Evolutionary conservation across 1,284 basidiomycete species (phyloP).

Genomic region (Rhodotorula sp.): DNA sequence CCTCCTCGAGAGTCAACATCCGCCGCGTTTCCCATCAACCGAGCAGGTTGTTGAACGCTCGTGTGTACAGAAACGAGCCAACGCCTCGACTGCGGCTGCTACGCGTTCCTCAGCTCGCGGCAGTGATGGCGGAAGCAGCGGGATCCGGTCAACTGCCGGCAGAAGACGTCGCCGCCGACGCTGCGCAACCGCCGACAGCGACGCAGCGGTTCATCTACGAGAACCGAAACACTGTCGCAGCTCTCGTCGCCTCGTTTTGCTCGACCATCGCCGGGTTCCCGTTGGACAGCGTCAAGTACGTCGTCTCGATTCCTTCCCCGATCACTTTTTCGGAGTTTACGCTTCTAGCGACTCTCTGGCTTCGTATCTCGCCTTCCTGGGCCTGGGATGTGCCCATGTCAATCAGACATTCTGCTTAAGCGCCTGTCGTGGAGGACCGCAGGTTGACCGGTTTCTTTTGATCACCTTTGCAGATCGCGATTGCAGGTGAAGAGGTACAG

Average conservation of each 20-base stretch:
- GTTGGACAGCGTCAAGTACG: slow-evolving; percentile 65
- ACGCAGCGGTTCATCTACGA: background rate
- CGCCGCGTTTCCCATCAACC: background rate
- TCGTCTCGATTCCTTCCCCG: too few species aligned
- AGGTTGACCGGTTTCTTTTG: too few species aligned
- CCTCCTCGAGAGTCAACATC: background rate
- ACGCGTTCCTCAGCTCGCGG: background rate
- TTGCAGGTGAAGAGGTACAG: slow-evolving; percentile 71
- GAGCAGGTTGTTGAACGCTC: background rate
- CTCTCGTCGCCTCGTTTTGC: slow-evolving; percentile 50
- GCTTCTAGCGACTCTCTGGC: too few species aligned
- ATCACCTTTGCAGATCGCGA: slow-evolving; percentile 56
- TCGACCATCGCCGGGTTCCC: slow-evolving; percentile 53
- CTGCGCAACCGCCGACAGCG: too few species aligned
- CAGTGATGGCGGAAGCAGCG: background rate
- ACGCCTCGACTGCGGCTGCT: background rate
- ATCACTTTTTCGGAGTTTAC: background rate
- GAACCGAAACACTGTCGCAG: slow-evolving; percentile 45
- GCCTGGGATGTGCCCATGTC: too few species aligned
- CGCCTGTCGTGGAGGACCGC: too few species aligned
- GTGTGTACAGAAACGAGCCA: background rate
- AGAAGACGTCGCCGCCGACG: background rate
- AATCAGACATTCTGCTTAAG: too few species aligned
- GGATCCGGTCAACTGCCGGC: background rate
- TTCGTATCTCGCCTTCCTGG: too few species aligned